Conservation (phyloP, 345 rosid genomes). For the Eucalyptus erythrocorys region DNA sequence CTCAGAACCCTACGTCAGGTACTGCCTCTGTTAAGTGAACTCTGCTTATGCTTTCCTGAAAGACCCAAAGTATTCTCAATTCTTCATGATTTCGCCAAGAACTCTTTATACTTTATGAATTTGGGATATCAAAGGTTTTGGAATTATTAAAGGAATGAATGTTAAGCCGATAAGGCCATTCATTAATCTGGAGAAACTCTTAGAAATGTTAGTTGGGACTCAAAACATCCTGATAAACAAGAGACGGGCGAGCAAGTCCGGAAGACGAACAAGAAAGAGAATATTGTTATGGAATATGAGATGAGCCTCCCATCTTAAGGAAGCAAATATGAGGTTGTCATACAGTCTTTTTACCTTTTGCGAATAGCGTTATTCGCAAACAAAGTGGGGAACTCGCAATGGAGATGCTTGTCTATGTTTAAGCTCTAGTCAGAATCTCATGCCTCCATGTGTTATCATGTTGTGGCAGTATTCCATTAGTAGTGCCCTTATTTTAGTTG, state of each 20-base stretch:
- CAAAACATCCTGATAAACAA: neutral
- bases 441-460: neutral
- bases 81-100: neutral
- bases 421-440: neutral
- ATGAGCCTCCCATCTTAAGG: neutral
- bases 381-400: neutral
- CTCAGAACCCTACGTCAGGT: slow-evolving; percentile 4
- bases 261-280: neutral
- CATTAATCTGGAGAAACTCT: neutral
- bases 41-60: neutral
- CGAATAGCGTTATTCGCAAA: neutral
- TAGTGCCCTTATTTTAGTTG: neutral
- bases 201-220: neutral
- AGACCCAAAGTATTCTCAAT: neutral
- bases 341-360: neutral
- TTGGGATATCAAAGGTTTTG: neutral
- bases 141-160: neutral
- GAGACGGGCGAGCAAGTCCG: neutral
- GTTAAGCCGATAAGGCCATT: neutral
- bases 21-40: neutral
- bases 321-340: neutral
- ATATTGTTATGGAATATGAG: neutral
- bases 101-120: neutral
- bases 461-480: neutral
- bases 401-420: neutral